These are phyloP conservation scores for Aeschynomene evenia DNA, from an alignment of 306 rosid species.

Conservation along the genomic window DNA sequence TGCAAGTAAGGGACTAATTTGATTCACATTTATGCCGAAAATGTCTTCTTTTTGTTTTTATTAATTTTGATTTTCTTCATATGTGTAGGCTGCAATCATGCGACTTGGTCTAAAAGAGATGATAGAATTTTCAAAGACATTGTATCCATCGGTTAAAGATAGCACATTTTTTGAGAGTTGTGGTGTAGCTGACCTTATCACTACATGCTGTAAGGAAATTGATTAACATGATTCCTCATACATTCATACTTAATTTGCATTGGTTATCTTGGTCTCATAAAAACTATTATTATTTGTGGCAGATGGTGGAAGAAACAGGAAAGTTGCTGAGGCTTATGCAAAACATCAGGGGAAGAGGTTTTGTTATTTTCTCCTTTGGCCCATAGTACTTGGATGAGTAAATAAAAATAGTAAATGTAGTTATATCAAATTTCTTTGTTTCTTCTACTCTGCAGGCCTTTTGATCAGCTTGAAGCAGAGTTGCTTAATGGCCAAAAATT, in stretches of 20 bases:
- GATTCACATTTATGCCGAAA: too few relatives aligned
- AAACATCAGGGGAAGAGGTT: slow-evolving; percentile 74
- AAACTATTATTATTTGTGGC: slow-evolving; percentile 38
- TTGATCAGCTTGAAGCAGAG: slow-evolving; percentile 84
- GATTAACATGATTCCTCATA: slow-evolving; percentile 1
- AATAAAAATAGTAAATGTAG: background rate
- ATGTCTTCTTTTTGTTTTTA: background rate
- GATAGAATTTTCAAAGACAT: slow-evolving; percentile 73
- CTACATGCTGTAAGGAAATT: slow-evolving; percentile 79
- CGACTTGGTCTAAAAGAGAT: slow-evolving; percentile 84
- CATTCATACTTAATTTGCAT: too few relatives aligned
- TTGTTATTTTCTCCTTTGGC: background rate
- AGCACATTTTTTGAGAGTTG: slow-evolving; percentile 92
- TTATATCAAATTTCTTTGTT: slow-evolving; percentile 6
- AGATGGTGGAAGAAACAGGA: slow-evolving; percentile 99
- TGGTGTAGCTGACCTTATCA: slow-evolving; percentile 93
- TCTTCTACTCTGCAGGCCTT: slow-evolving; percentile 54
- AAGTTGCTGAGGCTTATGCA: slow-evolving; percentile 89
- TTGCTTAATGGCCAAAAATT: slow-evolving; percentile 89
- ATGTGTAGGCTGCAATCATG: slow-evolving; percentile 86
- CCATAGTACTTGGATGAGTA: background rate
- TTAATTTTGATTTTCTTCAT: slow-evolving; percentile 22
- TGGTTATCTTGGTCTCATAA: slow-evolving; percentile 13
- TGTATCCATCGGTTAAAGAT: slow-evolving; percentile 82
- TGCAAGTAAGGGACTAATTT: too few relatives aligned